Evolutionary conservation across 352 stramenopile species (phyloP).

Genomic region (Pythium folliculosum): DNA sequence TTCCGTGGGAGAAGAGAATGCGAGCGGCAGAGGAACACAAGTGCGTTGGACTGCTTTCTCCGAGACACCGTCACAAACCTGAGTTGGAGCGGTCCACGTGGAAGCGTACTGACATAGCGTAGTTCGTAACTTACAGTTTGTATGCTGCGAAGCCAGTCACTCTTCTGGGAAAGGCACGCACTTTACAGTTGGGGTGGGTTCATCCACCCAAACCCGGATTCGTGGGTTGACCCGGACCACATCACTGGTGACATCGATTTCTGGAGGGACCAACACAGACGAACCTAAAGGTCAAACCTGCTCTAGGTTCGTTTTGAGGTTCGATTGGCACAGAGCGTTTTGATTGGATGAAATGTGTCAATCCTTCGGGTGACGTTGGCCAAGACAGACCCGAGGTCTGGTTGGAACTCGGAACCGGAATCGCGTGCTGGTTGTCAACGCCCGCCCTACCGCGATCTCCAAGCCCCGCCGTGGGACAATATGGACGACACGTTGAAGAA

Average conservation of each 20-base stretch:
- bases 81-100: constrained; percentile 12
- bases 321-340: neutral
- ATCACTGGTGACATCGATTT: neutral
- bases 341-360: constrained; percentile 1
- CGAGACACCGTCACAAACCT: constrained; percentile 7
- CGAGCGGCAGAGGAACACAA: constrained; percentile 8
- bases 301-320: neutral
- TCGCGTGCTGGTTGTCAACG: neutral
- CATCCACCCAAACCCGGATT: neutral
- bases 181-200: neutral
- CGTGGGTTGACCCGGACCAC: neutral
- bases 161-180: neutral
- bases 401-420: neutral
- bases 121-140: constrained; percentile 19
- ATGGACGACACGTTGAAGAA: constrained; percentile 79
- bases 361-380: neutral
- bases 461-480: neutral
- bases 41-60: neutral
- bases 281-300: neutral
- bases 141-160: constrained; percentile 5
- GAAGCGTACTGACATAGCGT: constrained; percentile 20
- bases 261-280: neutral
- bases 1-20: neutral
- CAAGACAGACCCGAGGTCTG: neutral
- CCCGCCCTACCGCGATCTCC: neutral